Evolutionary conservation across 805 yeast species (phyloP), one percentile per base, ranked within the genome.

Genomic region (Jamesozyma rosinii): DNA sequence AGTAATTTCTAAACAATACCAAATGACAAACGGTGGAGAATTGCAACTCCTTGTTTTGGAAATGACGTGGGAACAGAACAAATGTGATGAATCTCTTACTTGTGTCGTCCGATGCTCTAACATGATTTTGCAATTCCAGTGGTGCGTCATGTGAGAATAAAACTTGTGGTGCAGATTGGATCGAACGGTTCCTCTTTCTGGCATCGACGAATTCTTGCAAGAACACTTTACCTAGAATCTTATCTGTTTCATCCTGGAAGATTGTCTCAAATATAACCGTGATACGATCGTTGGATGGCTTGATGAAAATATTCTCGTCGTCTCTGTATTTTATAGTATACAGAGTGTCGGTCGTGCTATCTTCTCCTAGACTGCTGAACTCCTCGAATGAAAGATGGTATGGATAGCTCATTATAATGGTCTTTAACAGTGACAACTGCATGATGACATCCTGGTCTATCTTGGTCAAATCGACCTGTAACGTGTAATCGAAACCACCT

Each of bases 91-190:
- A 79, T 39, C 63, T 49, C 35, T 54, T 58, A 42, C 54, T 49
- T 40, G 72, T 63, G 24, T 71, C 76, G 17, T 24, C 26, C 18
- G 13, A 10, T 10, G 19, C 20, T 17, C 5, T 24, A n/a, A n/a
- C 4, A 37, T 37, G 35, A 4, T 17, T n/a, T 45, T 78, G 71
- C 44, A 84, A 72, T 61, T 92, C 99, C 57, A 87, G 72, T 8
- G 99, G 99, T n/a, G 97, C 86, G 54, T 86, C 96, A 59, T 82
- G 88, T 5, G 95, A 82, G 58, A 83, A 89, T 55, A 92, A 75
- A 42, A 92, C 99, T 70, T 92, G 99, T 15, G 99, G 99, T 1
- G 97, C 97, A 40, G 92, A 89, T 67, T 92, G 98, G 47, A 92
- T 90, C 4, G 95, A 83, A 64, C 96, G 77, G 61, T 84, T 84